phyloP scores from a whole-genome alignment of 345 rosid species.

The Ceriops zippeliana region DNA sequence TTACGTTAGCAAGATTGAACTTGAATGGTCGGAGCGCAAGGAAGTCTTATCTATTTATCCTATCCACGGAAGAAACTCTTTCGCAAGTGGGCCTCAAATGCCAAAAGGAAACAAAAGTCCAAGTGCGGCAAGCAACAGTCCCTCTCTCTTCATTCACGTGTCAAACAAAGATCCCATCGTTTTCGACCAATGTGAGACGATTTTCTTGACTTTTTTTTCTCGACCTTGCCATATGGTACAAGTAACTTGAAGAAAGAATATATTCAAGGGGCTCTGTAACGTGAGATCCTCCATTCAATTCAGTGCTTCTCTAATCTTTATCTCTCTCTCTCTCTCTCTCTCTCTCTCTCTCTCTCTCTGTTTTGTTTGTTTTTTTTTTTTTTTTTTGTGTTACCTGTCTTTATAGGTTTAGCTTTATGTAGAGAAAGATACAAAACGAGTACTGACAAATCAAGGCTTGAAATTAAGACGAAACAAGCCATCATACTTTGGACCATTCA shows the following conservation, averaged over 20 bases:
- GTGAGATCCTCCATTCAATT: too few relatives aligned
- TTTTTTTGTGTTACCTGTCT: background rate
- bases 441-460: background rate
- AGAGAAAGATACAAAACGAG: background rate
- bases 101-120: background rate
- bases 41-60: too few relatives aligned
- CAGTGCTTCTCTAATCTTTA: too few relatives aligned
- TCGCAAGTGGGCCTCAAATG: background rate
- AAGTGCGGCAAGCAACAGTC: background rate
- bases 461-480: constrained; percentile 1
- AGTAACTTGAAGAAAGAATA: constrained; percentile 16
- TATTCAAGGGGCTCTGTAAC: too few relatives aligned
- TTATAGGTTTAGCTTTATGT: constrained; percentile 2
- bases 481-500: too few relatives aligned
- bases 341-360: background rate
- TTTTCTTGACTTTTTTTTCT: constrained; percentile 27
- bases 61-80: background rate
- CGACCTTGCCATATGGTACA: constrained; percentile 7
- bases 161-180: background rate
- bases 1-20: too few relatives aligned
- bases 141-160: constrained; percentile 14
- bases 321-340: background rate
- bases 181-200: constrained; percentile 15
- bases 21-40: too few relatives aligned
- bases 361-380: background rate